Evolutionary conservation across 1,284 basidiomycete species (phyloP).

Genomic region (Leccinum olivaceoglutinosum): DNA sequence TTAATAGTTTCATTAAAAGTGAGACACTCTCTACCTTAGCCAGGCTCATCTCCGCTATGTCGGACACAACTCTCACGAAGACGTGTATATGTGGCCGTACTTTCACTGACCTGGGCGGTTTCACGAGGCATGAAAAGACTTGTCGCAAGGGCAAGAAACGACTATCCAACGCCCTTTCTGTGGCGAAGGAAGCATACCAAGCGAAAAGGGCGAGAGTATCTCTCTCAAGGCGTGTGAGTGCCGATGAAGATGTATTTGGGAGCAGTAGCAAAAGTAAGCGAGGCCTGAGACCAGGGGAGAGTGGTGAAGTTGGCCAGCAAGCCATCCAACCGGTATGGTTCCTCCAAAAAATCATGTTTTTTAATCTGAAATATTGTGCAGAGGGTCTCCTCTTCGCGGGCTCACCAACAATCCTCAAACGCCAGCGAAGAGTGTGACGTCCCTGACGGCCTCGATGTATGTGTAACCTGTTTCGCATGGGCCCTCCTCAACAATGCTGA

Average conservation of each 20-base stretch:
- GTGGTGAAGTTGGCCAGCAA: background rate
- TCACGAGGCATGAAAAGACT: background rate
- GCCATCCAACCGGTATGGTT: background rate
- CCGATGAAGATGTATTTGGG: background rate
- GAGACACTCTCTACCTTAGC: too few relatives aligned
- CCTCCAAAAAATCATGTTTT: background rate
- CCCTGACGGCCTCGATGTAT: background rate
- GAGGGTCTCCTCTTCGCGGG: background rate
- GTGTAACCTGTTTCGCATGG: background rate
- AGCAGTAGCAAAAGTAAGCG: background rate
- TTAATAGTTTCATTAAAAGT: too few relatives aligned
- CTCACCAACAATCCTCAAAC: background rate
- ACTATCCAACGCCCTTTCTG: background rate
- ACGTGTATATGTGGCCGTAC: too few relatives aligned
- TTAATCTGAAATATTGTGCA: background rate
- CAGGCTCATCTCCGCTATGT: too few relatives aligned
- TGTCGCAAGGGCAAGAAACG: background rate
- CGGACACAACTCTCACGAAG: too few relatives aligned
- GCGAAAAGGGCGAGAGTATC: background rate
- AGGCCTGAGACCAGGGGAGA: background rate
- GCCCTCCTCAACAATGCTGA: background rate
- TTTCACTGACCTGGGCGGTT: background rate
- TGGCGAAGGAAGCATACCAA: background rate
- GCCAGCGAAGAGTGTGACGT: background rate
- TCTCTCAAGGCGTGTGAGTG: background rate